phyloP scores from a whole-genome alignment of 495 filamentous ascomycete genomes.

The Neurospora hispaniola region DNA sequence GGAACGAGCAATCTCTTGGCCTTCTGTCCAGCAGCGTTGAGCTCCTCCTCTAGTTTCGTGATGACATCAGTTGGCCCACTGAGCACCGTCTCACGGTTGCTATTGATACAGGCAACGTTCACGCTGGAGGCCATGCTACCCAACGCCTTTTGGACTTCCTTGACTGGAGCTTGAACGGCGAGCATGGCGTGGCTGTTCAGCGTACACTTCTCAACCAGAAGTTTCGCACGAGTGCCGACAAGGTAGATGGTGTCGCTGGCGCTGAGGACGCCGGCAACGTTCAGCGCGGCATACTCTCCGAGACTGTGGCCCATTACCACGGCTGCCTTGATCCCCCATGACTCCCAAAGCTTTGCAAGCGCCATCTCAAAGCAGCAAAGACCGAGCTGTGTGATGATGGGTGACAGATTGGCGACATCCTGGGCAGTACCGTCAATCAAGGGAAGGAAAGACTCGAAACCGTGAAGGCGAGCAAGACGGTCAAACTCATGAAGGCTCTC shows the following conservation, averaged over 20 bases:
- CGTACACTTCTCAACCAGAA: constrained; percentile 64
- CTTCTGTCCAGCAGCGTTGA: constrained; percentile 50
- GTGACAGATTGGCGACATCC: constrained; percentile 50
- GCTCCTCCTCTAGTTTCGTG: constrained; percentile 44
- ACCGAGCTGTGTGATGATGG: constrained; percentile 68
- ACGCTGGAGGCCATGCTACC: constrained; percentile 18
- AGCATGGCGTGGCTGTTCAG: constrained; percentile 62
- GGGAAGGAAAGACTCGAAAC: constrained; percentile 56
- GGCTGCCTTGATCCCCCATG: constrained; percentile 65
- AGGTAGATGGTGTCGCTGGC: constrained; percentile 72
- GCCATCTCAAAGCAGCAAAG: constrained; percentile 78
- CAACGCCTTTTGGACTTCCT: constrained; percentile 30
- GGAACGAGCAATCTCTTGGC: constrained; percentile 60
- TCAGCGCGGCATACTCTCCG: constrained; percentile 81
- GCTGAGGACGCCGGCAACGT: constrained; percentile 69
- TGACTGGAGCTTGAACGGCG: constrained; percentile 39
- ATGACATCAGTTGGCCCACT: constrained; percentile 44
- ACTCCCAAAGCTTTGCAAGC: constrained; percentile 65
- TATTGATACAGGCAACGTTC: constrained; percentile 54
- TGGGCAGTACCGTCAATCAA: constrained; percentile 54
- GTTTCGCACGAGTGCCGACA: constrained; percentile 63
- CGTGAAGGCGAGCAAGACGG: constrained; percentile 54
- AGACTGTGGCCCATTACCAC: constrained; percentile 78
- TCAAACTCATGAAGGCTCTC: constrained; percentile 60
- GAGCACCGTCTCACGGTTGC: constrained; percentile 49